phyloP scores from a whole-genome alignment of 1,139 yeast genomes.

The Lodderomyces metapsilosis region DNA sequence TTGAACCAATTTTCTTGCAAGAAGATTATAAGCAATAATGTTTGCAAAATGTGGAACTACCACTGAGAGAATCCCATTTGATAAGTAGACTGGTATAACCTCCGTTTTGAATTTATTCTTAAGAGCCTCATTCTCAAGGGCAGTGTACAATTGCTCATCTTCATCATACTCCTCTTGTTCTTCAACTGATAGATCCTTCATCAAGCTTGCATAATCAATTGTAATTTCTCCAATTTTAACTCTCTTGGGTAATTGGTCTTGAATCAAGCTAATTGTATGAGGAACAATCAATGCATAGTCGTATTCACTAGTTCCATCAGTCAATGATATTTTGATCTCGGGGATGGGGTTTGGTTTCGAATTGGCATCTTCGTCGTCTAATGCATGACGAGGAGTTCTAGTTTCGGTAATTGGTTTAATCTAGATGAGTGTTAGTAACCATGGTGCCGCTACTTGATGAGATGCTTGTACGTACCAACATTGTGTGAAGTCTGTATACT shows the following conservation, averaged over 20 bases:
- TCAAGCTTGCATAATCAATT: conserved; percentile 23
- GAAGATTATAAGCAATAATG: conserved; percentile 29
- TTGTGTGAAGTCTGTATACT: too few relatives aligned
- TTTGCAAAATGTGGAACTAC: conserved; percentile 35
- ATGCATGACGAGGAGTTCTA: conserved; percentile 53
- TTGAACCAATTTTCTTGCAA: conserved; percentile 24
- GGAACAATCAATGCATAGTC: conserved; percentile 29
- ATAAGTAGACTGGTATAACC: conserved; percentile 24
- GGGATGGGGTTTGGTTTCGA: conserved; percentile 15
- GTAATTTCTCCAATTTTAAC: conserved; percentile 21
- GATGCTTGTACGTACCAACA: too few relatives aligned
- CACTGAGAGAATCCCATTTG: conserved; percentile 16
- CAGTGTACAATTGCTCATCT: conserved; percentile 52
- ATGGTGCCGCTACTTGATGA: too few relatives aligned
- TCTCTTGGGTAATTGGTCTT: conserved; percentile 19
- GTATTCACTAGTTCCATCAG: conserved; percentile 3
- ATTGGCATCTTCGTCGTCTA: conserved; percentile 44
- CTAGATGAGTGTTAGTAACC: too few relatives aligned
- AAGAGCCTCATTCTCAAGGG: conserved; percentile 24
- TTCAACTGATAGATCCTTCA: conserved; percentile 12
- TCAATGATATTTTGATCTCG: conserved; percentile 13
- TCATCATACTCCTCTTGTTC: conserved; percentile 46
- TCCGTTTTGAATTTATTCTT: conserved; percentile 22
- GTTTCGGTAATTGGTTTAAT: conserved; percentile 57
- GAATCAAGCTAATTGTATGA: conserved; percentile 24